Base-by-base conservation (phyloP, 805 yeast species). In the Kluyveromyces dobzhanskii region DNA sequence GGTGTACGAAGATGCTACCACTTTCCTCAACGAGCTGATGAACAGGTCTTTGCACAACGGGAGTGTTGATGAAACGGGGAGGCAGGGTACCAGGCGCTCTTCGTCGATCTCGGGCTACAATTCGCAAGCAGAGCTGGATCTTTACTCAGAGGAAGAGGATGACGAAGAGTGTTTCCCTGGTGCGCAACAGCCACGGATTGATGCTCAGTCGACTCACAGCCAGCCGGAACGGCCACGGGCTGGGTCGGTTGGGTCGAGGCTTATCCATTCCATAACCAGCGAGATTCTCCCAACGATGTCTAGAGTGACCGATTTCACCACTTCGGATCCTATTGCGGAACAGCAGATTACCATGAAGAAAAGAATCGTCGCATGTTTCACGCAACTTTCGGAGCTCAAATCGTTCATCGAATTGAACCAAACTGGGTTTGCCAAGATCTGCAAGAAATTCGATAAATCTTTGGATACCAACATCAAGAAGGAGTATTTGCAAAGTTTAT, bases 381-480 rank as follows among this genome's bases (percentile, higher is more conserved):
- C 90, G 3, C 66, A 75, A 14, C 65, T 87, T 16, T 80, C 88
- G 6, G 97, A 90, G 60, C 69, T 90, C 47, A 78, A 82, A 50
- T 85, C 95, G 9, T 90, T 66, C 56, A 70, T 84, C 37, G 95
- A 87, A 53, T 68, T 92, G 47, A 90, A 90, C 67, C 73, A 71
- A 47, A 85, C 94, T 17, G 97, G 97, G 2, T 85, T 90, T 59
- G 73, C 84, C 37, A 90, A 90, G 62, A 88, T 90, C 30, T 70
- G 87, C 48, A 90, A 90, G 59, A 90, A 90, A 62, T 92, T 85
- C 58, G 96, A 92, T 62, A 90, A 90, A 58, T 78, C 85, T 9
- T 65, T 85, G 47, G 72, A 74, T 42, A 75, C 83, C 28, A 58
- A 72, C 19, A 64, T 83, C 29, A 79, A 78, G 50, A 64, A 64